Conservation (phyloP, 768 basidiomycete species). For the Naganishia randhawae region DNA sequence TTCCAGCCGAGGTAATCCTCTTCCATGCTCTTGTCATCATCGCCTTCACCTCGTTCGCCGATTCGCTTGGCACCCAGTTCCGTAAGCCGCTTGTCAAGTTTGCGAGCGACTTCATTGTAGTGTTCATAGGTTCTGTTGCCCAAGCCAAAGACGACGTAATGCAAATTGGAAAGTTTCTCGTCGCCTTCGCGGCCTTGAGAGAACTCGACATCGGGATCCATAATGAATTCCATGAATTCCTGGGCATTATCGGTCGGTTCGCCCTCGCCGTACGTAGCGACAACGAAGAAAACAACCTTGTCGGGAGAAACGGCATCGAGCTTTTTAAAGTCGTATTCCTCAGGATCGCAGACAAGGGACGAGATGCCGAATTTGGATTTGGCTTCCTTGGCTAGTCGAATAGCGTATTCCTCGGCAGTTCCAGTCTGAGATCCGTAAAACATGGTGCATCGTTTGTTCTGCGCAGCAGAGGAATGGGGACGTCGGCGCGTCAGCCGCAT, state of each 20-base stretch:
- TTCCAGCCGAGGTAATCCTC: conserved; percentile 99
- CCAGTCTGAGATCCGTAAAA: conserved; percentile 99
- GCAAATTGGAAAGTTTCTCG: conserved; percentile 72
- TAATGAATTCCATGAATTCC: conserved; percentile 83
- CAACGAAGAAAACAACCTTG: conserved; percentile 83
- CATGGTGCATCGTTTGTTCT: conserved; percentile 96
- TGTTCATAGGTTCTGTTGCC: conserved; percentile 77
- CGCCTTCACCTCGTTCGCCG: conserved; percentile 88
- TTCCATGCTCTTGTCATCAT: conserved; percentile 99
- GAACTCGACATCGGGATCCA: conserved; percentile 83
- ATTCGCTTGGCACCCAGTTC: conserved; percentile 80
- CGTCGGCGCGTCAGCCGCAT: background rate
- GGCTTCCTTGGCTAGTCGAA: conserved; percentile 94
- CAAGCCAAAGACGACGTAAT: conserved; percentile 90
- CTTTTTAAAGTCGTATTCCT: conserved; percentile 97
- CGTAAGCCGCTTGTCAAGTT: conserved; percentile 67
- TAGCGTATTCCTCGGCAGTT: conserved; percentile 93
- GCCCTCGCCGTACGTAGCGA: conserved; percentile 98
- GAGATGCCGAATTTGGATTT: conserved; percentile 93
- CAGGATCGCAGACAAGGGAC: conserved; percentile 94
- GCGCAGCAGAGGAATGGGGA: conserved; percentile 29
- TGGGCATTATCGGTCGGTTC: conserved; percentile 98
- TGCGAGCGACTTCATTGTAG: conserved; percentile 83
- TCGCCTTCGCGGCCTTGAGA: conserved; percentile 60
- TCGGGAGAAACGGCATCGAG: conserved; percentile 86